These are phyloP conservation scores for Cercospora sp. DNA, from an alignment of 2,329 filamentous ascomycete genomes.

Conservation along the genomic window DNA sequence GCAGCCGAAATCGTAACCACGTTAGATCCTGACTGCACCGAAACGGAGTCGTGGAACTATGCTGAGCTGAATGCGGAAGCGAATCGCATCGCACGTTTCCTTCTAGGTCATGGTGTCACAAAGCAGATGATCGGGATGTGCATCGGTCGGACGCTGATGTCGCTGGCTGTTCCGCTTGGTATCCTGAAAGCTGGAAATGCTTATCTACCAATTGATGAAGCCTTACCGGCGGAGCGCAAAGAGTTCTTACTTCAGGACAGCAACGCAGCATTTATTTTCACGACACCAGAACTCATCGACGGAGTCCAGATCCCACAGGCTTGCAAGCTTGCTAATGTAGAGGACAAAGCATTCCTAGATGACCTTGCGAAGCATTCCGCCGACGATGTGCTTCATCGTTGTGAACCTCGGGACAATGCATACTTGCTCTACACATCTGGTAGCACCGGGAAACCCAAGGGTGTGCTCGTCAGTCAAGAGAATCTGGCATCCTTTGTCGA, in stretches of 20 bases:
- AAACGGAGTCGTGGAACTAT: constrained; percentile 17
- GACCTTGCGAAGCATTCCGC: neutral
- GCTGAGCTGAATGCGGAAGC: constrained; percentile 15
- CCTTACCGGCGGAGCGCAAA: constrained; percentile 20
- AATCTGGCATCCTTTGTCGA: constrained; percentile 54
- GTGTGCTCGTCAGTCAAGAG: constrained; percentile 63
- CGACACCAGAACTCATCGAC: constrained; percentile 16
- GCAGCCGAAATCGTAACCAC: constrained; percentile 14
- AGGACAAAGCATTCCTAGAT: constrained; percentile 1
- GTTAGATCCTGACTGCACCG: constrained; percentile 9
- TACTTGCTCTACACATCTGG: constrained; percentile 72
- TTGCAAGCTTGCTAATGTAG: constrained; percentile 11
- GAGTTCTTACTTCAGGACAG: constrained; percentile 16
- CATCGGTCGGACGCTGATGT: constrained; percentile 18
- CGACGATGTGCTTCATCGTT: constrained; percentile 2
- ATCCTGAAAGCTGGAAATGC: constrained; percentile 18
- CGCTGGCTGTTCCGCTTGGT: constrained; percentile 18
- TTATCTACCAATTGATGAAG: constrained; percentile 23
- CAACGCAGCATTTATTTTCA: constrained; percentile 16
- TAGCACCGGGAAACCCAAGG: constrained; percentile 45
- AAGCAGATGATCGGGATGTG: constrained; percentile 20
- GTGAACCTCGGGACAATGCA: constrained; percentile 11
- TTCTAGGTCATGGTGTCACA: constrained; percentile 8
- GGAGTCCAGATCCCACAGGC: neutral
- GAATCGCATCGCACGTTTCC: constrained; percentile 17